Base-by-base conservation (phyloP, 2,329 filamentous ascomycete genomes). In the Leptographium flavum region DNA sequence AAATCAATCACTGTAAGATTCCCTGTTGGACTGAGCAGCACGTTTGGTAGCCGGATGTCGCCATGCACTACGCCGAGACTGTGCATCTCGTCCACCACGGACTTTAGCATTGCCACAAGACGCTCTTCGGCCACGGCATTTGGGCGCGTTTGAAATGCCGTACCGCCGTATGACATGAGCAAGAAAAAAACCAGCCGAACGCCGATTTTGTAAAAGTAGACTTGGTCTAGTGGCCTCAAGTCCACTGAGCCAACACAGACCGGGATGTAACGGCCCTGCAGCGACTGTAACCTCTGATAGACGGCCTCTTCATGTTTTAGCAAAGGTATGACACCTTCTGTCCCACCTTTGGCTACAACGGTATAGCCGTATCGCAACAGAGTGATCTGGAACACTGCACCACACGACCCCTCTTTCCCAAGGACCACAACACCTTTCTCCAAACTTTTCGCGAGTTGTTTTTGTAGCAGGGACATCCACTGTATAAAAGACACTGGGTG, bases 311-410 rank as follows among this genome's bases (percentile, higher is more conserved):
- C 25, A 10, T 27, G 25, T 10, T 27, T 5, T 5, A 27, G 25
- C 25, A 27, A 27, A 27, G 25, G 25, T 10, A 27, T 5, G 25
- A 10, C 25, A 27, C 10, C 25, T 10, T 27, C 25, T 27, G 25
- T 40, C n/a, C 14, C 38, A 23, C 60, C 60, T 50, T 71, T 70
- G 39, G 58, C 53, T 23, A 63, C 55, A 36, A 70, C 61, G 4
- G 59, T 65, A 53, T 69, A 70, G 49, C 63, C 58, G 49, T 67
- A 59, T 2, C 48, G 54, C 28, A 61, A 51, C 37, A 70, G 56
- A 9, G 59, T 63, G 5, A 69, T 54, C 45, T 57, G 53, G 50
- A 70, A 69, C 7, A 68, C 52, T 5, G 59, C 61, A 17, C 63
- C 58, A 8, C 59, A 56, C 2, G 62, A 50, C 5, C 65, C 60